Conservation (phyloP, 495 filamentous ascomycete species). For the Collariella sp. region DNA sequence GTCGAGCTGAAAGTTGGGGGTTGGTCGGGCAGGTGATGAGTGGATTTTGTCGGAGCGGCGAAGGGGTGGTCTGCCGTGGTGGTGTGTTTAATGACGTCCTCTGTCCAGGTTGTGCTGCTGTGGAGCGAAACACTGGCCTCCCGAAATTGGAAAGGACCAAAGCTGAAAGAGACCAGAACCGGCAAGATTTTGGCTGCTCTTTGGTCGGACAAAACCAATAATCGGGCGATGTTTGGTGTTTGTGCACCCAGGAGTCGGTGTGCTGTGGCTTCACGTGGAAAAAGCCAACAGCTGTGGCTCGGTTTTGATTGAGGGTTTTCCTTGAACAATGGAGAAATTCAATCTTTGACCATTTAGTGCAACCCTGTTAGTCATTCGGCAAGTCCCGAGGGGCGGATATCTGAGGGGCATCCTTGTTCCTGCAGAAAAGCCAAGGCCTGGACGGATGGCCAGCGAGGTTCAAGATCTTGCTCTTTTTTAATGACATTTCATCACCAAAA, state of each 20-base stretch:
- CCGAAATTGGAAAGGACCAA: not conserved
- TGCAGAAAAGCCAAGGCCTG: not conserved
- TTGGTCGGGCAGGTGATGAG: not conserved
- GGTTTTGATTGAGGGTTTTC: slow-evolving; percentile 7
- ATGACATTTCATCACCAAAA: not conserved
- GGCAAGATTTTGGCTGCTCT: not conserved
- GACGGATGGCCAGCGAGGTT: not conserved
- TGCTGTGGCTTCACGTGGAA: not conserved
- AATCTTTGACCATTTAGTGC: slow-evolving; percentile 7
- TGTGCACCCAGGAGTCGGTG: not conserved
- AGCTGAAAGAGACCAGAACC: not conserved
- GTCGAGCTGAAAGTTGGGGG: not conserved
- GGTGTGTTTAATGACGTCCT: slow-evolving; percentile 2
- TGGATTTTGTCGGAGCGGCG: not conserved
- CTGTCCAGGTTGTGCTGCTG: not conserved
- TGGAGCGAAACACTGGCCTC: not conserved
- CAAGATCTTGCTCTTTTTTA: not conserved
- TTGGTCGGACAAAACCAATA: not conserved
- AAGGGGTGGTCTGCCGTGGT: not conserved
- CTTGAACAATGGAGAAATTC: slow-evolving; percentile 2
- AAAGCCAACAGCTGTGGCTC: not conserved
- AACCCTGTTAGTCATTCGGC: not conserved
- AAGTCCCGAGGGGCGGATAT: slow-evolving; percentile 1
- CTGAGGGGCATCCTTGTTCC: not conserved
- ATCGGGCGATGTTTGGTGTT: not conserved